Conservation (phyloP, 1,284 basidiomycete species). For the Pseudozyma thailandica region DNA sequence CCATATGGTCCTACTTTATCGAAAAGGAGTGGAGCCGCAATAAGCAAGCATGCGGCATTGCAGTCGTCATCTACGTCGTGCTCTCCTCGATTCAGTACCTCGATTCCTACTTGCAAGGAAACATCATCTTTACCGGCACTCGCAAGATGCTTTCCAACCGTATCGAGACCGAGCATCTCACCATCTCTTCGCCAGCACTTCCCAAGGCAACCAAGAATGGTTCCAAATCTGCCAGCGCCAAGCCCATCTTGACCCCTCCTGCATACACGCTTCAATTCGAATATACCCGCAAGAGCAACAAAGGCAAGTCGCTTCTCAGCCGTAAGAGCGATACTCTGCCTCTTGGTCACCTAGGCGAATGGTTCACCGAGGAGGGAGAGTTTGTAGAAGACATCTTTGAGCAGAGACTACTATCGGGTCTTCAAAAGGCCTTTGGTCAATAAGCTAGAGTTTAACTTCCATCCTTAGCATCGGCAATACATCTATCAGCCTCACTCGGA, state of each 20-base stretch:
- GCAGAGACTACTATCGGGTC: slow-evolving; percentile 47
- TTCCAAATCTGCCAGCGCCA: slow-evolving; percentile 31
- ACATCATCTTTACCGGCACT: slow-evolving; percentile 57
- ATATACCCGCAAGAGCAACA: slow-evolving; percentile 52
- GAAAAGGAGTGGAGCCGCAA: slow-evolving; percentile 64
- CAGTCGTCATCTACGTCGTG: slow-evolving; percentile 52
- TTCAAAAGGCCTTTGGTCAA: slow-evolving; percentile 54
- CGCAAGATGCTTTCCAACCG: slow-evolving; percentile 53
- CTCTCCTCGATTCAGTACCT: slow-evolving; percentile 39
- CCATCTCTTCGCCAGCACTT: slow-evolving; percentile 49
- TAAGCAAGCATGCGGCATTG: slow-evolving; percentile 48
- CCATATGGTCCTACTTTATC: slow-evolving; percentile 58
- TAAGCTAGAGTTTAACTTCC: background rate
- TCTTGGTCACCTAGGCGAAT: slow-evolving; percentile 65
- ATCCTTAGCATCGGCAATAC: background rate
- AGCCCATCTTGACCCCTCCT: slow-evolving; percentile 54
- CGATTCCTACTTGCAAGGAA: slow-evolving; percentile 55
- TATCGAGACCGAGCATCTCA: slow-evolving; percentile 55
- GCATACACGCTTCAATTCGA: slow-evolving; percentile 54
- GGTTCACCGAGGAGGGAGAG: slow-evolving; percentile 66
- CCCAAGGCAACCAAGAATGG: slow-evolving; percentile 38
- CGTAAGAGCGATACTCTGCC: slow-evolving; percentile 40
- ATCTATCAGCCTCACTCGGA: too few species aligned
- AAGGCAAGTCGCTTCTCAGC: slow-evolving; percentile 42
- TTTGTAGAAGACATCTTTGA: slow-evolving; percentile 60